Conservation (phyloP, 345 rosid genomes). For the Anastatica hierochuntica region DNA sequence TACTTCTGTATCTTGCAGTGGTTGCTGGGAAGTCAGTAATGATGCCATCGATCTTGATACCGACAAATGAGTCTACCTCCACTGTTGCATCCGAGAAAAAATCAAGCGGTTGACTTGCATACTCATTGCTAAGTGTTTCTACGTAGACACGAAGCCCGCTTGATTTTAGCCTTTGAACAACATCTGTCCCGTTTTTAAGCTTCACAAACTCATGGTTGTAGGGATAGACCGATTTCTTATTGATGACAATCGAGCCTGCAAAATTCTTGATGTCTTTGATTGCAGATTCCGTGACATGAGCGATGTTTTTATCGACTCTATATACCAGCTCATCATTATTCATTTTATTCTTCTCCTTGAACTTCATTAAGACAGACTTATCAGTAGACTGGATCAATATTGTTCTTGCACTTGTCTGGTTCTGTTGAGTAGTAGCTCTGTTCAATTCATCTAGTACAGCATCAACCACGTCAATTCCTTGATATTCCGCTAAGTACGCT, state of each 20-base stretch:
- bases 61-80: conserved; percentile 48
- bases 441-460: conserved; percentile 36
- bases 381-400: conserved; percentile 67
- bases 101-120: conserved; percentile 59
- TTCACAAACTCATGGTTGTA: conserved; percentile 11
- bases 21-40: conserved; percentile 76
- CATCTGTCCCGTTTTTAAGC: conserved; percentile 16
- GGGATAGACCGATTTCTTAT: conserved; percentile 48
- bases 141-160: conserved; percentile 55
- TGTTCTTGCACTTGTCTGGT: conserved; percentile 28
- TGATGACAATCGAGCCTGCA: conserved; percentile 51
- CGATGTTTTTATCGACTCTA: conserved; percentile 40
- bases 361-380: conserved; percentile 55
- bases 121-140: conserved; percentile 64
- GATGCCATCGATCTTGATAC: conserved; percentile 35
- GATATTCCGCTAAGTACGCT: conserved; percentile 44
- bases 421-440: conserved; percentile 45
- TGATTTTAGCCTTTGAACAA: conserved; percentile 32
- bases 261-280: conserved; percentile 52
- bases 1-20: conserved; percentile 71
- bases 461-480: conserved; percentile 36
- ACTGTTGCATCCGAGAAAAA: conserved; percentile 61
- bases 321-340: conserved; percentile 44
- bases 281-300: conserved; percentile 34
- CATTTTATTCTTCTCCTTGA: conserved; percentile 40